These are phyloP conservation scores for Lactarius sanguifluus DNA, from an alignment of 768 basidiomycete species.

Conservation along the genomic window DNA sequence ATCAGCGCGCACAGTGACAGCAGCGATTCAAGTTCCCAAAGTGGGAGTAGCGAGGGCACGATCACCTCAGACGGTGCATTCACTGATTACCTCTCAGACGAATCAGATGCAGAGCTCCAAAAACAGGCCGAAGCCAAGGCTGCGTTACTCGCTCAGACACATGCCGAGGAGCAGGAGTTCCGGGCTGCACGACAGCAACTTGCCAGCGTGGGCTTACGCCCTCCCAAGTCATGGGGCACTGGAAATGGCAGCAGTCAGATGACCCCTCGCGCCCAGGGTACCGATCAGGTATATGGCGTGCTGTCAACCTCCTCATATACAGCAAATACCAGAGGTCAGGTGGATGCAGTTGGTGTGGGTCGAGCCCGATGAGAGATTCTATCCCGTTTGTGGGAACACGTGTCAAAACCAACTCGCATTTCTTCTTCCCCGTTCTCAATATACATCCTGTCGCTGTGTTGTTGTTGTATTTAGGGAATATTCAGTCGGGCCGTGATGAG, in stretches of 20 bases:
- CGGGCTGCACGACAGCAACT: slow-evolving; percentile 78
- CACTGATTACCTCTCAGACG: slow-evolving; percentile 89
- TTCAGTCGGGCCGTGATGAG: slow-evolving; percentile 18
- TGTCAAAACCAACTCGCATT: slow-evolving; percentile 1
- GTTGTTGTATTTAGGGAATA: slow-evolving; percentile 12
- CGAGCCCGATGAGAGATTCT: slow-evolving; percentile 23
- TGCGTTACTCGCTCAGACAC: slow-evolving; percentile 73
- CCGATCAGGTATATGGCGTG: slow-evolving; percentile 17
- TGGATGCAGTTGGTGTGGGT: slow-evolving; percentile 29
- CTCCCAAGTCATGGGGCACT: slow-evolving; percentile 74
- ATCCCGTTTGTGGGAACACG: slow-evolving; percentile 1
- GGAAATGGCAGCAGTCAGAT: slow-evolving; percentile 21
- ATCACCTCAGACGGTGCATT: slow-evolving; percentile 85
- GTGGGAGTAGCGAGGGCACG: slow-evolving; percentile 64
- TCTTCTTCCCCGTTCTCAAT: slow-evolving; percentile 8
- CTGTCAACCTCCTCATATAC: slow-evolving; percentile 24
- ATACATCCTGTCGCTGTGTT: slow-evolving; percentile 17
- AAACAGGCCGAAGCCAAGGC: slow-evolving; percentile 82
- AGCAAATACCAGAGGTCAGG: slow-evolving; percentile 28
- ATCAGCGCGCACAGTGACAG: slow-evolving; percentile 54
- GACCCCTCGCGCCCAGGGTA: slow-evolving; percentile 26
- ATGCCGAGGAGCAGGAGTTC: slow-evolving; percentile 79
- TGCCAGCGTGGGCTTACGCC: slow-evolving; percentile 68
- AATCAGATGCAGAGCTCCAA: slow-evolving; percentile 88
- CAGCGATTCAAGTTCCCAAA: slow-evolving; percentile 51